Base-by-base conservation (phyloP, 805 yeast species). In the Metschnikowia lachancei region DNA sequence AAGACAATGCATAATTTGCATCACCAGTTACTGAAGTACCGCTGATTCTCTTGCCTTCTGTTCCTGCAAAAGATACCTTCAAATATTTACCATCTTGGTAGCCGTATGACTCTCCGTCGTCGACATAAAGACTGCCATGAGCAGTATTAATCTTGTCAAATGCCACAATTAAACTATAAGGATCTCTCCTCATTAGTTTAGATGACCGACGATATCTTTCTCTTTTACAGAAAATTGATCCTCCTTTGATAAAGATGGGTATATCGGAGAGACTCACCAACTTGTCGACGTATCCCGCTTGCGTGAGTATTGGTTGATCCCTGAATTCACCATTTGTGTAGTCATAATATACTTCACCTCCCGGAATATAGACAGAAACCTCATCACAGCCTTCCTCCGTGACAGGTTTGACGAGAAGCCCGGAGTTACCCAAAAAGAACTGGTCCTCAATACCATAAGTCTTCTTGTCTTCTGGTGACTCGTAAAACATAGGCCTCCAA, bases 121-220 rank as follows among this genome's bases (percentile, higher is more conserved):
- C 98, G 31, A 85, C 64, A 62, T 90, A 91, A 28, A 91, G 61
- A 14, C 67, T 63, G 1, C 87, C 86, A 0, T 64, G 63, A 0
- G 91, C 89, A 6, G 56, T 52, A 1, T 82, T 83, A 2, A 66
- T 55, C 2, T 59, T 54, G 46, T 72, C 72, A 10, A 83, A 72
- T 0, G 87, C 87, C 36, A 91, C 66, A 2, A 83, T 73, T 31
- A 91, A 57, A 0, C 95, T 85, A 61, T 82, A 88, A 3, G 97
- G 96, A 61, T 91, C 98, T 52, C 75, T 67, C 20, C 61, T 69
- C 92, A 86, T 87, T 51, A 87, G 67, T 59, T 75, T 81, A 3
- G 95, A 67, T 0, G 96, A 86, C 53, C 98, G 78, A 61, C 99
- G 81, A 53, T 81, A 77, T 53, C 95, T 77, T 41, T 82, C 86